These are phyloP conservation scores for Geranium incanum DNA, from an alignment of 441 rosid species.

Conservation along the genomic window DNA sequence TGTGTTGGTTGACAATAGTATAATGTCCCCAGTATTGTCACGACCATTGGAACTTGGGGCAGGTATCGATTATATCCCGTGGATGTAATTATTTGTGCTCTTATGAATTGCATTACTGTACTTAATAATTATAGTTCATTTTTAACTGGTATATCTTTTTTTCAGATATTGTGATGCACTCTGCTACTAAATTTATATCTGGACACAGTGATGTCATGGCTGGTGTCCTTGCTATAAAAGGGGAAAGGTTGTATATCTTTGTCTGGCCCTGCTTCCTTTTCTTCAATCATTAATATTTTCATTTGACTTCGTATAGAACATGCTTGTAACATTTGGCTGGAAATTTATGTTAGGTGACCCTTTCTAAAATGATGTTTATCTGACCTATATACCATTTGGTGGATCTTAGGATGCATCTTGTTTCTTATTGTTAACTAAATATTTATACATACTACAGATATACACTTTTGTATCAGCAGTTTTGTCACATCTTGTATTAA, in stretches of 20 bases:
- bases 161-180: conserved; percentile 14
- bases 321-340: neutral
- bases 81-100: neutral
- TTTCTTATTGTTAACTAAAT: neutral
- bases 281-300: neutral
- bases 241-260: conserved; percentile 36
- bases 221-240: conserved; percentile 7
- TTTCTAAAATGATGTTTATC: neutral
- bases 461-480: neutral
- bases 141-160: conserved; percentile 18
- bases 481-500: neutral
- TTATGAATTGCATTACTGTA: conserved; percentile 7
- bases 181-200: conserved; percentile 11
- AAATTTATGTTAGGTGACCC: neutral
- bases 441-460: neutral
- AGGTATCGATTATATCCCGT: conserved; percentile 31
- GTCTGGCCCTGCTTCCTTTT: conserved; percentile 3
- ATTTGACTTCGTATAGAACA: neutral
- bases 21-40: conserved; percentile 80
- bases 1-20: conserved; percentile 83
- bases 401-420: neutral
- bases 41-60: conserved; percentile 91
- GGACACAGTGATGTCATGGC: conserved; percentile 50
- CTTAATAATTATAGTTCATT: neutral
- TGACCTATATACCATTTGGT: neutral